Evolutionary conservation across 768 basidiomycete genomes (phyloP).

Genomic region (Kondoa subrosea): DNA sequence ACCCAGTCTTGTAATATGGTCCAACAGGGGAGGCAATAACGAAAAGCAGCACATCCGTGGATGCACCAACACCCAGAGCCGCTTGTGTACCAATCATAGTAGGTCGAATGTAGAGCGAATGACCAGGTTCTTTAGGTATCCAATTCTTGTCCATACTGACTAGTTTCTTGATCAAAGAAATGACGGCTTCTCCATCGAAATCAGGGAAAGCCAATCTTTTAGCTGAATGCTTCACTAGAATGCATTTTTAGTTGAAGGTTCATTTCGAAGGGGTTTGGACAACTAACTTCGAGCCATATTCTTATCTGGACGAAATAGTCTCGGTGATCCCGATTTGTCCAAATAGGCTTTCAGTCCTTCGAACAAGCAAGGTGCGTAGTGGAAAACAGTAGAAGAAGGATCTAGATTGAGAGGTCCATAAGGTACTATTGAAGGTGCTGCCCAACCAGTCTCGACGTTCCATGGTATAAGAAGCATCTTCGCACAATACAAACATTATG

Average conservation of each 20-base stretch:
- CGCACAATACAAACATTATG: no score
- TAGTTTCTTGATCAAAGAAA: constrained; percentile 70
- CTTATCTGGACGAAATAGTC: constrained; percentile 76
- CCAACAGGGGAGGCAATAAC: constrained; percentile 57
- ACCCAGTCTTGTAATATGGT: constrained; percentile 40
- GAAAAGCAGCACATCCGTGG: constrained; percentile 65
- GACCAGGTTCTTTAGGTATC: constrained; percentile 74
- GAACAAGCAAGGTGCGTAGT: constrained; percentile 78
- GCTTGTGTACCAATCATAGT: constrained; percentile 45
- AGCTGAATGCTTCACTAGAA: constrained; percentile 79
- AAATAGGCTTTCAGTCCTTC: constrained; percentile 92
- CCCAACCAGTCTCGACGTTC: constrained; percentile 60
- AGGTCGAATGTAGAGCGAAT: constrained; percentile 75
- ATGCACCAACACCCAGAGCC: constrained; percentile 48
- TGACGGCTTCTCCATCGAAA: constrained; percentile 58
- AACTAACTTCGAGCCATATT: constrained; percentile 95
- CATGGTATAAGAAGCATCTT: constrained; percentile 41
- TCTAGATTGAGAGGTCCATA: constrained; percentile 61
- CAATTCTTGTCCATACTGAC: constrained; percentile 67
- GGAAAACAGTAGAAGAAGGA: constrained; percentile 67
- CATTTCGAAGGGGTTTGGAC: no score
- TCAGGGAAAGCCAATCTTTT: constrained; percentile 36
- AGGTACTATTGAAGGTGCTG: constrained; percentile 58
- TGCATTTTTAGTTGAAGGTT: no score
- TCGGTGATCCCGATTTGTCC: constrained; percentile 48